Percentiles rank a stretch among this genome's conserved stretches.
Conservation (phyloP, 495 filamentous ascomycete species). For the Hypoxylon cercidicola region DNA sequence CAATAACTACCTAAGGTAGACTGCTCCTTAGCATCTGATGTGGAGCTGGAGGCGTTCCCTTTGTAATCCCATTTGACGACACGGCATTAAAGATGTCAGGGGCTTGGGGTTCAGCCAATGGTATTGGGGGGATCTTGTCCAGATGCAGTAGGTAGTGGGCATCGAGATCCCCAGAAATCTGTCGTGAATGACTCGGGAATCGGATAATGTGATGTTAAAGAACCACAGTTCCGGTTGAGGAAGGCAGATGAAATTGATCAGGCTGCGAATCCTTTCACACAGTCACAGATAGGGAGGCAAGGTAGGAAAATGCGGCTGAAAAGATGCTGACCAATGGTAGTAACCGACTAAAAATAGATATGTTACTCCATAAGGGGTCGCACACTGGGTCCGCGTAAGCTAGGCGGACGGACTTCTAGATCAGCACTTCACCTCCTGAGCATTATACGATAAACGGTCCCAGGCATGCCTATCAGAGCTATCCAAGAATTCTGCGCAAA, state of each 20-base stretch:
- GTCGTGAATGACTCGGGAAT: slow-evolving; percentile 16
- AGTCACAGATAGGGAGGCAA: background rate
- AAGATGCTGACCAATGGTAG: slow-evolving; percentile 1
- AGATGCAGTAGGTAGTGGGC: slow-evolving; percentile 34
- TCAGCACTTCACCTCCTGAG: no score
- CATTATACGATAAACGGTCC: no score
- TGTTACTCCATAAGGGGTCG: slow-evolving; percentile 7
- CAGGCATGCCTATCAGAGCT: background rate
- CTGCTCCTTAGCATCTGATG: slow-evolving; percentile 5
- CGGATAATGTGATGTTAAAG: background rate
- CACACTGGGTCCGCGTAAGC: background rate
- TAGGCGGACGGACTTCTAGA: no score
- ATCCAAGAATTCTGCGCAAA: no score
- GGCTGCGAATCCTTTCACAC: no score
- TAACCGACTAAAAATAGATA: slow-evolving; percentile 22
- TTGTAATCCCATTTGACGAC: slow-evolving; percentile 15
- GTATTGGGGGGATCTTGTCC: slow-evolving; percentile 12
- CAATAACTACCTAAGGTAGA: slow-evolving; percentile 5
- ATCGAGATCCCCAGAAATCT: slow-evolving; percentile 9
- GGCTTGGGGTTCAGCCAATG: slow-evolving; percentile 15
- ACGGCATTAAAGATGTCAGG: slow-evolving; percentile 20
- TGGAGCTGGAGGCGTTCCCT: slow-evolving; percentile 10
- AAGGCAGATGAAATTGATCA: background rate
- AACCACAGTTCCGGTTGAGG: background rate
- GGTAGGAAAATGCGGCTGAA: slow-evolving; percentile 21